phyloP scores from a whole-genome alignment of 2,329 filamentous ascomycete genomes.

The Aspergillus tamarii region DNA sequence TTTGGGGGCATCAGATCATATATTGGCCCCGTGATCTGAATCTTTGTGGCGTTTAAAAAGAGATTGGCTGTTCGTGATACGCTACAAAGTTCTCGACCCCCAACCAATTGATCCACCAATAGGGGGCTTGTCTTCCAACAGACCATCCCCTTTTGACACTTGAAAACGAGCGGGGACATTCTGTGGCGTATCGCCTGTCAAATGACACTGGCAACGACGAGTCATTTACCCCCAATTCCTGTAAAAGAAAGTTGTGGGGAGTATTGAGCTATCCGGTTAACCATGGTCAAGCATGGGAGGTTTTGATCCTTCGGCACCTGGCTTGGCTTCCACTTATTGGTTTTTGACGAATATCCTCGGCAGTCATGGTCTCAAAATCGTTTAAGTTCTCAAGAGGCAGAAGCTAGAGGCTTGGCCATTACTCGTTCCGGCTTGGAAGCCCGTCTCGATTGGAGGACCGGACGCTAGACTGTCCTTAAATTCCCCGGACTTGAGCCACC shows the following conservation, averaged over 20 bases:
- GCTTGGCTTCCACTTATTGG: not conserved
- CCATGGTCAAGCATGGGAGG: not conserved
- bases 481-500: constrained; percentile 12
- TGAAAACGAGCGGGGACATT: not conserved
- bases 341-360: constrained; percentile 3
- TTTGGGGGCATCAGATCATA: not conserved
- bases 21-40: not conserved
- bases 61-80: not conserved
- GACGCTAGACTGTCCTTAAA: constrained; percentile 10
- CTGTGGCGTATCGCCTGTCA: not conserved
- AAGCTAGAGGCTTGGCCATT: constrained; percentile 18
- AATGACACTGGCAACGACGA: not conserved
- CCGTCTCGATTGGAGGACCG: constrained; percentile 6
- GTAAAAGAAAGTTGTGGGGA: not conserved
- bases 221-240: constrained; percentile 2
- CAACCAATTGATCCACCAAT: constrained; percentile 2
- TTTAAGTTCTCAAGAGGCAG: constrained; percentile 8
- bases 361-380: constrained; percentile 8
- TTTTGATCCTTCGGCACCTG: constrained; percentile 1
- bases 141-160: not conserved
- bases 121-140: not conserved
- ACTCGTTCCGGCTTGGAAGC: constrained; percentile 10
- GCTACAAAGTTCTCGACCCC: not conserved
- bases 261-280: not conserved
- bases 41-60: not conserved